These are phyloP conservation scores for barley (Hordeum vulgare) DNA, from an alignment of 176 grass and related monocot genomes.

Conservation along the genomic window MorexV3_pseudomolecules_assembly NC_058523.1:554021347-554021846, in stretches of 20 bases:
- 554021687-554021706: neutral
- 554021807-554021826: neutral
- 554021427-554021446: neutral
- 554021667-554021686: neutral
- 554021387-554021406: neutral
- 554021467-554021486: neutral
- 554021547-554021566: neutral
- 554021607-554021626: neutral
- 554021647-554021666: neutral
- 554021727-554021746: constrained; percentile 96
- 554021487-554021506: neutral
- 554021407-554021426: neutral
- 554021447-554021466: neutral
- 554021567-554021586: neutral
- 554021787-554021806: constrained; percentile 82
- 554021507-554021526: neutral
- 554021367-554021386: neutral
- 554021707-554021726: constrained; percentile 8
- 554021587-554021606: neutral
- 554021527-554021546: neutral
- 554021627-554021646: neutral
- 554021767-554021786: constrained; percentile 91
- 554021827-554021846: neutral
- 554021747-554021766: constrained; percentile 92
- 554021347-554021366: neutral